phyloP scores from a whole-genome alignment of 225 moss, liverwort and hornwort species.

The Asterella californica region DNA sequence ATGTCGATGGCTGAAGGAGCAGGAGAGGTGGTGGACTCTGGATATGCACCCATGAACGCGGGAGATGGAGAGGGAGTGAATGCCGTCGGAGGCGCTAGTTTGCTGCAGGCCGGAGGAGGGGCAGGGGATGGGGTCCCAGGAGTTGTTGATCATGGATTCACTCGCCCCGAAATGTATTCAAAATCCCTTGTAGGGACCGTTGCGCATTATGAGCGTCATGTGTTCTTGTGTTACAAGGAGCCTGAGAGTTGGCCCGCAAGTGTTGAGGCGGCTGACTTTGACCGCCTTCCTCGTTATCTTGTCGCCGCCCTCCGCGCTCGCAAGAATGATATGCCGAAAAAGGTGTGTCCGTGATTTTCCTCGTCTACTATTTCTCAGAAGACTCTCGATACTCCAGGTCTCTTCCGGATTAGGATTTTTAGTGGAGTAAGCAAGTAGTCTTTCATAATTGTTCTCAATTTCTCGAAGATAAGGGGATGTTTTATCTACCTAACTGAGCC shows the following conservation, averaged over 20 bases:
- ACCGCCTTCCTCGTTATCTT: constrained; percentile 63
- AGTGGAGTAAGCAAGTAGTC: not conserved
- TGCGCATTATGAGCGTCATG: constrained; percentile 71
- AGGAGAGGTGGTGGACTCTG: not conserved
- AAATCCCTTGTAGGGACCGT: constrained; percentile 74
- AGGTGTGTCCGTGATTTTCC: constrained; percentile 32
- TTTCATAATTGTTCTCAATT: not conserved
- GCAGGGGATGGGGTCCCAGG: not conserved
- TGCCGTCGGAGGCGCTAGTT: not conserved
- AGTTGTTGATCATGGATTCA: constrained; percentile 53
- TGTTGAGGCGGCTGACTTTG: constrained; percentile 62
- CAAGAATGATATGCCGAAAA: constrained; percentile 73
- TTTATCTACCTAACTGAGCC: no score
- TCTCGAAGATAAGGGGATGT: not conserved
- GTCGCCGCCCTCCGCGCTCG: constrained; percentile 61
- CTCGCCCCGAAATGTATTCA: constrained; percentile 62
- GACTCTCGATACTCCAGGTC: not conserved
- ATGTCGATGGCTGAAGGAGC: constrained; percentile 22
- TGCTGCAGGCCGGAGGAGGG: constrained; percentile 14
- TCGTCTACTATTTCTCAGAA: not conserved
- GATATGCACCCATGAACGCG: not conserved
- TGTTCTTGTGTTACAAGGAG: constrained; percentile 71
- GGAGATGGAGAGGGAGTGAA: not conserved
- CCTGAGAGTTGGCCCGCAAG: constrained; percentile 71
- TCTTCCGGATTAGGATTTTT: not conserved